Evolutionary conservation across 2,329 filamentous ascomycete species (phyloP), one percentile per base, ranked within the genome.

Genomic region (Metarhizium sp.): DNA sequence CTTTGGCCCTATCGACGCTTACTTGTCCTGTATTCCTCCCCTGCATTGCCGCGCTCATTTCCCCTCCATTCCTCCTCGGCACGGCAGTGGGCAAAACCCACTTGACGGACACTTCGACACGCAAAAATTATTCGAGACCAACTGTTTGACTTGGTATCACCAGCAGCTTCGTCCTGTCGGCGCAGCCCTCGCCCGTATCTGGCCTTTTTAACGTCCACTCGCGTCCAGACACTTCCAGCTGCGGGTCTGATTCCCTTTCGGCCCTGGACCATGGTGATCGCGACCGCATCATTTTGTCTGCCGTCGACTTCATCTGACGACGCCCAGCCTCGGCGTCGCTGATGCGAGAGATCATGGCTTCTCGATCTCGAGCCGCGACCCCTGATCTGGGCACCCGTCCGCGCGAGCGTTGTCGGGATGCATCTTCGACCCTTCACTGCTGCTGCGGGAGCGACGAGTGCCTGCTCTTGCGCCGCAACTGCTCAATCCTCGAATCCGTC

Each of bases 391-490:
- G 56, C 52, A 29, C 48, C 62, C 65, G 62, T 59, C 64, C 59
- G 52, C 54, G 56, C 49, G 56, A 57, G 43, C 59, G 59, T 56
- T 56, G 54, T 42, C 62, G 65, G 46, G 60, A 52, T 46, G 58
- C 61, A 49, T 54, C 66, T 53, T 65, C 71, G 47, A 62, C 73
- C 18, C 67, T 84, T 59, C 75, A 73, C 52, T 97, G 94, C 78
- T 99, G 92, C 74, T 99, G 92, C 74, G 92, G 91, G 55, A 85
- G 84, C 61, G 69, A 77, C 59, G 85, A 90, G 64, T 97, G 92
- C 71, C 80, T 85, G 62, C 90, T 88, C 68, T 79, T 96, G 59
- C 84, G 82, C 70, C 86, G 92, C 73, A 96, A 92, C 72, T 86
- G 85, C 69, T 78, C 80, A 49, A 78, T 90, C 59, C 78, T 97